A percentile compares a stretch with the other conserved stretches of the same genome.
These are phyloP conservation scores for Trametes meyenii DNA, from an alignment of 768 basidiomycete genomes.

Conservation along the genomic window DNA sequence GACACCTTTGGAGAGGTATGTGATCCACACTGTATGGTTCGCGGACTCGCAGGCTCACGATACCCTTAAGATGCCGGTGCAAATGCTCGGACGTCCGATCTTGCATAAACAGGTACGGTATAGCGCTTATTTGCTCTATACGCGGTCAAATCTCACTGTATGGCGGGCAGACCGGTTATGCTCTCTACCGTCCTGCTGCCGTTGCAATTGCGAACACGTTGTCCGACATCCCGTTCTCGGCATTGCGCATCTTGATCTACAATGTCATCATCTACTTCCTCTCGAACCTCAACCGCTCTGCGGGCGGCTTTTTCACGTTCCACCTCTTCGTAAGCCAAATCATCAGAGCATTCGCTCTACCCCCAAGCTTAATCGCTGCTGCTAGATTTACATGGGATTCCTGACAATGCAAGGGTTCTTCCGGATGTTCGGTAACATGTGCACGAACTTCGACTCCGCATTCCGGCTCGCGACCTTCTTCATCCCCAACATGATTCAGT, in stretches of 20 bases:
- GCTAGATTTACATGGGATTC: constrained; percentile 57
- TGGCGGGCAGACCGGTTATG: constrained; percentile 49
- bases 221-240: constrained; percentile 71
- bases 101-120: constrained; percentile 59
- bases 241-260: constrained; percentile 58
- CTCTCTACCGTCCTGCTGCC: constrained; percentile 69
- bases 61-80: constrained; percentile 58
- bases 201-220: constrained; percentile 69
- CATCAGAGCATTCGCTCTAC: not conserved
- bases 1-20: constrained; percentile 73
- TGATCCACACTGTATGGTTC: constrained; percentile 7
- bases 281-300: constrained; percentile 47
- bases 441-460: constrained; percentile 54
- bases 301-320: constrained; percentile 55
- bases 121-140: not conserved
- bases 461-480: constrained; percentile 65
- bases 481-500: constrained; percentile 75
- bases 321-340: constrained; percentile 51
- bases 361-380: not conserved
- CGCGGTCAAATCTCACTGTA: not conserved
- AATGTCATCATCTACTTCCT: constrained; percentile 74
- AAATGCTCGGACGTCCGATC: constrained; percentile 83
- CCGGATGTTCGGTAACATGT: constrained; percentile 66
- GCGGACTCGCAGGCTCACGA: not conserved
- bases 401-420: constrained; percentile 86